phyloP scores from a whole-genome alignment of 2,329 filamentous ascomycete genomes.

The Penicillium sp. region DNA sequence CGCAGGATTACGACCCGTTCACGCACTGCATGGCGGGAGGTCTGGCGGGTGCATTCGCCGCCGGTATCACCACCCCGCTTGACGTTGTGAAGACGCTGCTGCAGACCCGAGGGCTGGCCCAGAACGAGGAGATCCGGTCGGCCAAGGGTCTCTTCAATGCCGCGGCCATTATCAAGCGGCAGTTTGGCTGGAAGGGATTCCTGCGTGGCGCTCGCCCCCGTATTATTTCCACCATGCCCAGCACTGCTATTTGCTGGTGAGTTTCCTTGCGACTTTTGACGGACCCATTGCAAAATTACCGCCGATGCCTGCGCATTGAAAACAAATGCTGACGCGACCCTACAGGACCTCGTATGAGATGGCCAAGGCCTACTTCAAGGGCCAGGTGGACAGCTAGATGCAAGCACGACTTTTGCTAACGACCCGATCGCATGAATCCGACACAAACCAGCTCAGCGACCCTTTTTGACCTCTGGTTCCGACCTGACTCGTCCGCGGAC shows the following conservation, averaged over 20 bases:
- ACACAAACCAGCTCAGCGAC: no score
- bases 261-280: no score
- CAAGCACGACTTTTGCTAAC: slow-evolving; percentile 27
- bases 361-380: slow-evolving; percentile 60
- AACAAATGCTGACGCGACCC: no score
- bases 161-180: slow-evolving; percentile 68
- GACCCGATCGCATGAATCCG: slow-evolving; percentile 1
- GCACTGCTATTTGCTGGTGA: slow-evolving; percentile 98
- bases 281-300: slow-evolving; percentile 1
- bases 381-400: no score
- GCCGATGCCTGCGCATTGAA: no score
- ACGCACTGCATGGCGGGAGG: slow-evolving; percentile 94
- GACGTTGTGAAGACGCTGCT: slow-evolving; percentile 97
- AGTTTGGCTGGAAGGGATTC: slow-evolving; percentile 79
- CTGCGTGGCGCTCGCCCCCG: slow-evolving; percentile 86
- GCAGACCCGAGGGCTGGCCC: slow-evolving; percentile 79
- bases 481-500: no score
- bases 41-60: slow-evolving; percentile 83
- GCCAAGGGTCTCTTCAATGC: slow-evolving; percentile 74
- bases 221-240: slow-evolving; percentile 93
- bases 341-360: slow-evolving; percentile 57
- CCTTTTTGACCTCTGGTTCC: no score
- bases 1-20: slow-evolving; percentile 69
- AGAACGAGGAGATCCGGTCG: slow-evolving; percentile 70
- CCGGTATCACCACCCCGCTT: slow-evolving; percentile 86